phyloP scores from a whole-genome alignment of 441 rosid genomes.

The Adansonia madagascariensis region DNA sequence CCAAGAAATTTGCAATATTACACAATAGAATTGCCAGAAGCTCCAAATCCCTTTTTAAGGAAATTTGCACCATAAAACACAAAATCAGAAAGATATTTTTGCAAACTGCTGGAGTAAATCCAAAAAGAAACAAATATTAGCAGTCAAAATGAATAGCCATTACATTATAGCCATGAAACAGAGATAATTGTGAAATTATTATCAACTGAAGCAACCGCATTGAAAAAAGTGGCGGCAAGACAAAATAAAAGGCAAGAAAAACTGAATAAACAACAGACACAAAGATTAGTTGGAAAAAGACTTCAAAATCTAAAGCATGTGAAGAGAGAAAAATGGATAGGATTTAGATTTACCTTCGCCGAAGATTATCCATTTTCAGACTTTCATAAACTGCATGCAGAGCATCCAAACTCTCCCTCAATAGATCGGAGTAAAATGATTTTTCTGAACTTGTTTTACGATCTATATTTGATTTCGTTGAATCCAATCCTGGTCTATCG shows the following conservation, averaged over 20 bases:
- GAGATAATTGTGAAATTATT: not conserved
- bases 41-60: conserved; percentile 84
- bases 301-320: conserved; percentile 12
- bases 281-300: not conserved
- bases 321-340: conserved; percentile 11
- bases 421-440: conserved; percentile 55
- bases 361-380: conserved; percentile 90
- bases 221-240: not conserved
- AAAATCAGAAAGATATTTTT: conserved; percentile 14
- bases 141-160: not conserved
- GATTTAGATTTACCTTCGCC: conserved; percentile 67
- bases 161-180: conserved; percentile 9
- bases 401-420: conserved; percentile 70
- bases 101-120: conserved; percentile 25
- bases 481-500: conserved; percentile 38
- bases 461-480: conserved; percentile 42
- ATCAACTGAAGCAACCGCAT: conserved; percentile 17
- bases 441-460: conserved; percentile 44
- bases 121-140: conserved; percentile 19
- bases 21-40: conserved; percentile 73
- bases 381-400: conserved; percentile 95
- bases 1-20: conserved; percentile 73
- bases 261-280: not conserved
- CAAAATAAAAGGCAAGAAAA: not conserved
- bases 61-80: conserved; percentile 28